Evolutionary conservation across 2,329 filamentous ascomycete species (phyloP), one percentile per base, ranked within the genome.

Genomic region (Diaporthe ilicicola): DNA sequence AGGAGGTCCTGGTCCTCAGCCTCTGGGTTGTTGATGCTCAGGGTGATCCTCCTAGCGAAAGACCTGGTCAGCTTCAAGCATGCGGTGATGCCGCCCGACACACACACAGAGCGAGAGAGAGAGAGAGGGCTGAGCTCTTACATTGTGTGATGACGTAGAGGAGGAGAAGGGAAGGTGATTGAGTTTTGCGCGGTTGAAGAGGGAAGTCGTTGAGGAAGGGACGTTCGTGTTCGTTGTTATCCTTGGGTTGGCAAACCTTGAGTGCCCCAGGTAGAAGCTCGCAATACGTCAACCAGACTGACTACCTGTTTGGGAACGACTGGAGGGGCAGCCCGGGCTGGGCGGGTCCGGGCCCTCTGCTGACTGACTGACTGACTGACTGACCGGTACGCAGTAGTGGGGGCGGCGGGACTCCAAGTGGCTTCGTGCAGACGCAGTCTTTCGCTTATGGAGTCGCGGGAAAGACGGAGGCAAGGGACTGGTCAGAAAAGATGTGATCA

Each of bases 11-110:
- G 89, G 79, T 94, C 92, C 79, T 84, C 84, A 74, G 90, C 86
- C 79, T 93, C 90, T 74, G 92, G 90, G 75, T 92, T 92, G 79
- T 92, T 92, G 80, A 97, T 93, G 81, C 90, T 94, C 82, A 97
- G 90, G 66, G 94, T 96, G 83, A 97, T 92, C 82, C 91, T 93
- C 94, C 94, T 97, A 27, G 73, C 6, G 76, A 42, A 50, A 19
- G 46, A 50, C 50, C 66, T 56, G 72, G 73, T 59, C 72, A 77
- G 72, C 44, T 37, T 50, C 34, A 71, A 17, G 24, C 27, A 9
- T 42, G 48, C 50, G 50, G 46, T 19, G 29, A 51, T 48, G 42
- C 27, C 42, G 65, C 53, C 29, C 6, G 65, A 19, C 17, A 22
- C 42, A 24, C n/a, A n/a, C n/a, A 34, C 4, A 34, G 32, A 34